Evolutionary conservation across 108 stramenopile genomes (phyloP).

Genomic region (Chaetoceros muelleri): DNA sequence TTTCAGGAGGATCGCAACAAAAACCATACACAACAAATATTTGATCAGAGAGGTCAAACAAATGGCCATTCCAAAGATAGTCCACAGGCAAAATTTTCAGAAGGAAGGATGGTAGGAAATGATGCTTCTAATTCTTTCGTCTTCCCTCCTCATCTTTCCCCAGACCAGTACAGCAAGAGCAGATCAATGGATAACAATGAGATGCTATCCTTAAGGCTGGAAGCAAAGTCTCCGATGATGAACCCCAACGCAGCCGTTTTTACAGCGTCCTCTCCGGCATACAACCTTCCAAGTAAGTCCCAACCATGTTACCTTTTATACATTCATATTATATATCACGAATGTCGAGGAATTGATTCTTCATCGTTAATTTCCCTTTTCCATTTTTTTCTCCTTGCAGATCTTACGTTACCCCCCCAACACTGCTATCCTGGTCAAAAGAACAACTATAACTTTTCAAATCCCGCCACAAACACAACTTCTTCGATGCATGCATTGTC

Average conservation of each 20-base stretch:
- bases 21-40: too few species aligned
- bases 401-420: too few species aligned
- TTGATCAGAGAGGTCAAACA: background rate
- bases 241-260: background rate
- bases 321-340: too few species aligned
- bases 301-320: too few species aligned
- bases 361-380: too few species aligned
- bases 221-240: background rate
- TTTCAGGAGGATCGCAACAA: background rate
- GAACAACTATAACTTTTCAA: too few species aligned
- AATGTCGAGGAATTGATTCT: too few species aligned
- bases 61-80: background rate
- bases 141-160: background rate
- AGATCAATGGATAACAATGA: background rate
- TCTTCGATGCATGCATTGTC: too few species aligned
- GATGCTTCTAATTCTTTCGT: background rate
- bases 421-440: too few species aligned
- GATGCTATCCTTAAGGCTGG: background rate
- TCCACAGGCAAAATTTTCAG: background rate
- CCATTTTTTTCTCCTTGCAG: too few species aligned
- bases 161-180: background rate
- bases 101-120: too few species aligned
- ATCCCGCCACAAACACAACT: too few species aligned
- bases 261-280: background rate
- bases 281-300: background rate